phyloP scores from a whole-genome alignment of 202 grass and related monocot genomes.

The Carex arenaria region DNA sequence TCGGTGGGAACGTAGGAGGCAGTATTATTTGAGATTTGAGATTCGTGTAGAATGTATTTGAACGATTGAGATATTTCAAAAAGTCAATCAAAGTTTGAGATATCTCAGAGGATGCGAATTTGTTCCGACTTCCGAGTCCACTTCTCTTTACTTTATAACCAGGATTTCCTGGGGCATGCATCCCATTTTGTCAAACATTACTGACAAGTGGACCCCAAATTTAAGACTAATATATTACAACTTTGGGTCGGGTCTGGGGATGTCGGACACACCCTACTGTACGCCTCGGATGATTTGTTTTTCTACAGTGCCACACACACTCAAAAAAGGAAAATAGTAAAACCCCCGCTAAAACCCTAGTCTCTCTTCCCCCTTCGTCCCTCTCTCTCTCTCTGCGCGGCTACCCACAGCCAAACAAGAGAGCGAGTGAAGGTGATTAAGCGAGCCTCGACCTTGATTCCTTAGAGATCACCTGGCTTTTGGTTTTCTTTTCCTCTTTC shows the following conservation, averaged over 20 bases:
- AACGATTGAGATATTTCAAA: no score
- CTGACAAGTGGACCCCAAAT: not conserved
- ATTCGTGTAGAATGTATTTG: no score
- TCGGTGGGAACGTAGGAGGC: no score
- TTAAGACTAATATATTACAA: not conserved
- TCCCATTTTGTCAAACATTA: not conserved
- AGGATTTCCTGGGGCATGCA: not conserved
- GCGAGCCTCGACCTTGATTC: constrained; percentile 32
- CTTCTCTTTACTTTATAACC: no score
- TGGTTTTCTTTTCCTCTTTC: constrained; percentile 11
- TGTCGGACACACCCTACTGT: not conserved
- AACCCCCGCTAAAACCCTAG: constrained; percentile 41
- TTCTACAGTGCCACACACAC: not conserved
- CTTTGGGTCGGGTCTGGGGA: not conserved
- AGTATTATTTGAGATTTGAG: no score
- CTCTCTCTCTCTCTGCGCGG: constrained; percentile 15
- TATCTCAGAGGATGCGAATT: no score
- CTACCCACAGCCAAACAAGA: not conserved
- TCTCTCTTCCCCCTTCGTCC: not conserved
- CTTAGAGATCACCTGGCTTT: constrained; percentile 26
- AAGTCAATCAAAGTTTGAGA: no score
- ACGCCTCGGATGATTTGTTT: not conserved
- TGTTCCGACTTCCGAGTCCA: not conserved
- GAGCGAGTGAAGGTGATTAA: not conserved
- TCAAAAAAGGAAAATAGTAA: not conserved